These are phyloP conservation scores for Botrytis squamosa DNA, from an alignment of 2,329 filamentous ascomycete genomes.

Conservation along the genomic window DNA sequence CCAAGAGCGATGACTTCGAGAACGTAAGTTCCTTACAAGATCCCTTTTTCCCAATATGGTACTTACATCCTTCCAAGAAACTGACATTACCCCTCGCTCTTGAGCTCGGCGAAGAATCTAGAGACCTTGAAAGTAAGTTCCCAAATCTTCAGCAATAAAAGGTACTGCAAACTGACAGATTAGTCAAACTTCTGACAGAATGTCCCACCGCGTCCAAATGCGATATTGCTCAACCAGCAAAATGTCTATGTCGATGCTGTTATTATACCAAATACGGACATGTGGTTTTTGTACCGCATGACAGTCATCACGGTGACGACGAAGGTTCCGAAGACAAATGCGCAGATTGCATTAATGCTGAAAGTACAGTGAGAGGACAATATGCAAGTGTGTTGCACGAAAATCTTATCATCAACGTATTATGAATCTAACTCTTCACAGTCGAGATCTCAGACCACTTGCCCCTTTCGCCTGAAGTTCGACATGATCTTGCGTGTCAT, in stretches of 20 bases:
- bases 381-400: not conserved
- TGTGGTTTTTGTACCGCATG: not conserved
- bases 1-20: not conserved
- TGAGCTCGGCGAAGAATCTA: not conserved
- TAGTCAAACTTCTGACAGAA: slow-evolving; percentile 4
- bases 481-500: not conserved
- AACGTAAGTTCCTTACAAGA: not conserved
- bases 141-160: no score
- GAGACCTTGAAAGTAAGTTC: not conserved
- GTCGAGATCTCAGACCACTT: slow-evolving; percentile 1
- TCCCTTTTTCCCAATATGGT: rapidly evolving
- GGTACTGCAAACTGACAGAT: not conserved
- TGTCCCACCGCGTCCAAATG: not conserved
- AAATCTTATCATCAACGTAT: not conserved
- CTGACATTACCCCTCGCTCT: not conserved
- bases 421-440: not conserved
- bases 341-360: not conserved
- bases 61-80: not conserved
- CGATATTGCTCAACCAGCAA: slow-evolving; percentile 1
- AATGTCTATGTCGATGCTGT: not conserved
- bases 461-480: not conserved
- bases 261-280: not conserved
- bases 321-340: not conserved
- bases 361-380: not conserved
- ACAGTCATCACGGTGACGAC: not conserved